Conservation (phyloP, 176 grass and related monocot species). For the Eragrostis nindensis region DNA sequence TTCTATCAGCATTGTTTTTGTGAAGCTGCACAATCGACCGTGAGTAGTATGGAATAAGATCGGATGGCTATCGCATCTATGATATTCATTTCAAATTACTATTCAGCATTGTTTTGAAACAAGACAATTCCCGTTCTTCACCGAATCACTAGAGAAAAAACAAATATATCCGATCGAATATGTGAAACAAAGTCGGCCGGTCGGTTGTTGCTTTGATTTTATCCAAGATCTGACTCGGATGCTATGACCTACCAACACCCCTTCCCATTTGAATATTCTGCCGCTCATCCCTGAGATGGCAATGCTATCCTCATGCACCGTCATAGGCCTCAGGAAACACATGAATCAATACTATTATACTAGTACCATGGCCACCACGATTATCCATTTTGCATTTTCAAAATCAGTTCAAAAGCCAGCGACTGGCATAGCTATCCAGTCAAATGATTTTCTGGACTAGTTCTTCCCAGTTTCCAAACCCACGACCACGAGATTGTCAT, state of each 20-base stretch:
- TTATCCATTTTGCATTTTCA: background rate
- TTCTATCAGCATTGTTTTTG: background rate
- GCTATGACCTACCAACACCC: background rate
- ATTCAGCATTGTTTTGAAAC: background rate
- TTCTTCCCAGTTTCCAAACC: slow-evolving; percentile 33
- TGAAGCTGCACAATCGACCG: background rate
- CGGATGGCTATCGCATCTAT: no score
- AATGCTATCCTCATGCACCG: slow-evolving; percentile 21
- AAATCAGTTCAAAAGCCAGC: background rate
- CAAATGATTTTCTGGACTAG: background rate
- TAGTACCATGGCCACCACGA: background rate
- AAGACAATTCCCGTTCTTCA: background rate
- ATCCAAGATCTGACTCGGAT: slow-evolving; percentile 24
- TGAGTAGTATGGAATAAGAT: background rate
- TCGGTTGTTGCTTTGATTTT: slow-evolving; percentile 4
- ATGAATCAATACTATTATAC: background rate
- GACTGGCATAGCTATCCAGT: background rate
- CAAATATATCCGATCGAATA: background rate
- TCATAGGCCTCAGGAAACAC: background rate
- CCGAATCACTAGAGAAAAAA: background rate
- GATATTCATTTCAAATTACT: background rate
- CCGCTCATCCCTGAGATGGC: slow-evolving; percentile 19
- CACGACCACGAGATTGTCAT: background rate
- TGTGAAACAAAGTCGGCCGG: slow-evolving; percentile 2
- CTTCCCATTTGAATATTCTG: background rate